Evolutionary conservation across 331 rosid genomes (phyloP), one percentile per base, ranked within the genome.

Genomic region (Rosa hybrid): DNA sequence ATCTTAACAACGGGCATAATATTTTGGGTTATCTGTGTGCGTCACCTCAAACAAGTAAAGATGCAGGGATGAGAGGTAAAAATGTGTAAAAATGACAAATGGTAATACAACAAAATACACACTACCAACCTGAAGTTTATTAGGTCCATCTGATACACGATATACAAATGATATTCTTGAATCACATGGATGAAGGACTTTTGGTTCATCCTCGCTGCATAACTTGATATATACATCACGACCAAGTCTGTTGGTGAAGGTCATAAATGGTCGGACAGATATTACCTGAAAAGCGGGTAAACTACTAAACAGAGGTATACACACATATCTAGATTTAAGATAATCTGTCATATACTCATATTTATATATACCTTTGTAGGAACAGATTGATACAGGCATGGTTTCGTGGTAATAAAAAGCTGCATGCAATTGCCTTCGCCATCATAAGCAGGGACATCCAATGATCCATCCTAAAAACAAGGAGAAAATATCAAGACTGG

Each of bases 241-340:
- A 84, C 99, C 99, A 88, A 91, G 78, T 84, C 99, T 92, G 84
- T 96, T 96, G 71, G 99, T 96, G 86, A 96, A 91, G 71, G 97
- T 96, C 93, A 93, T 89, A 83, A 82, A 96, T 60, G 99, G 97
- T 49, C 98, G 94, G 79, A 96, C 79, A 64, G 90, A 86, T 56
- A 96, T 89, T 38, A 93, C 91, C 99, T 96, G 88, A 50, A 84
- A 84, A 67, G 49, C 81, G 56, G 75, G 39, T 60, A 21, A 65
- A 64, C 23, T 38, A 67, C 71, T 34, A 67, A 48, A 2, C 39
- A 34, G 48, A 80, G 82, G 83, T 67, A 21, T 44, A 50, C 34
- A 81, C 64, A 6, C 77, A 23, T 41, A 59, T 69, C 63, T 81
- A 77, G 23, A 62, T 53, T 70, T 46, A 60, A 42, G 76, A 41